These are phyloP conservation scores for Dictyostelium intermedium DNA, from an alignment of 78 protist genomes.

Conservation along the genomic window DNA sequence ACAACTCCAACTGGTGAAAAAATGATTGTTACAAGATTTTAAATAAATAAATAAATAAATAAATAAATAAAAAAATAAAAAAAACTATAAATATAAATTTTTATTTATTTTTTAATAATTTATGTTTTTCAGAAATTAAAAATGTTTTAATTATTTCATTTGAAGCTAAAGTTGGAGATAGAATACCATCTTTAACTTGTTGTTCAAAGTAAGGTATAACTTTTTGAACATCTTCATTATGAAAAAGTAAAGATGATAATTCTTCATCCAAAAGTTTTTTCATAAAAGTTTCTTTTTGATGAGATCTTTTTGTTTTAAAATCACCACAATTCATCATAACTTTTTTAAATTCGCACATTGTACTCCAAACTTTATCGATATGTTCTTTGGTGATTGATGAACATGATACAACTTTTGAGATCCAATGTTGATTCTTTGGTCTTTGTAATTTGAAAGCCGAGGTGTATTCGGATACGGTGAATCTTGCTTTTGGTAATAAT, in stretches of 20 bases:
- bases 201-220: constrained; percentile 32
- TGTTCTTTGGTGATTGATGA: constrained; percentile 31
- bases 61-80: neutral
- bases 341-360: constrained; percentile 29
- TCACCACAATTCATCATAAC: constrained; percentile 69
- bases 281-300: constrained; percentile 75
- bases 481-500: constrained; percentile 72
- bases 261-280: constrained; percentile 76
- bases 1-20: constrained; percentile 21
- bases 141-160: constrained; percentile 44
- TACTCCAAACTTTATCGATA: constrained; percentile 70
- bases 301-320: constrained; percentile 31
- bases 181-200: constrained; percentile 76
- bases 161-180: constrained; percentile 68
- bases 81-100: neutral
- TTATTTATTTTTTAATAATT: neutral
- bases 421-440: constrained; percentile 78
- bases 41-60: neutral
- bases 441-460: constrained; percentile 78
- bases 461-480: constrained; percentile 73
- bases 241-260: neutral
- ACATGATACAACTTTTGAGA: constrained; percentile 54
- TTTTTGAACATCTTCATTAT: constrained; percentile 22
- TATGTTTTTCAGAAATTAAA: neutral
- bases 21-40: constrained; percentile 17